Percentiles rank a stretch among this genome's conserved stretches.
Conservation (phyloP, 139 green algal genomes). For the Mesotaenium endlicherianum region DNA sequence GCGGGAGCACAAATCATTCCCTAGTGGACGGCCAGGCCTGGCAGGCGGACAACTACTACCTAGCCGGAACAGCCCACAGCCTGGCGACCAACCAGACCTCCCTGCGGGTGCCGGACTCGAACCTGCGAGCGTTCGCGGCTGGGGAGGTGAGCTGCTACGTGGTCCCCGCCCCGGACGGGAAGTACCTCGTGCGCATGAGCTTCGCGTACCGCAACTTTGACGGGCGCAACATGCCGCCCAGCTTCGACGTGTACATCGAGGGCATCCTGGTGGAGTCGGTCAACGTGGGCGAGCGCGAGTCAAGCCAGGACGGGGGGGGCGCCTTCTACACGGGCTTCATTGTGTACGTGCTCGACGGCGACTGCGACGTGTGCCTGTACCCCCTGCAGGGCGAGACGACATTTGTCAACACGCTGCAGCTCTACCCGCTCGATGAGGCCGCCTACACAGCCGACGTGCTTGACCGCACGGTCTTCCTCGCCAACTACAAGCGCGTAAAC, state of each 20-base stretch:
- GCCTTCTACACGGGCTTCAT: slow-evolving; percentile 17
- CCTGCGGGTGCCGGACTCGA: not conserved
- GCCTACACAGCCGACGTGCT: not conserved
- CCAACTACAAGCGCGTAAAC: slow-evolving; percentile 16
- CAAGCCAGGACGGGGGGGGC: not conserved
- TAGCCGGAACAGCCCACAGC: not conserved
- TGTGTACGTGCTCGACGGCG: not conserved
- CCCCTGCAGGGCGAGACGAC: not conserved
- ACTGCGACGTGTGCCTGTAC: slow-evolving; percentile 1
- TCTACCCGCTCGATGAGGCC: slow-evolving; percentile 3
- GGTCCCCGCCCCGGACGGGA: not conserved
- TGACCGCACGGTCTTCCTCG: not conserved
- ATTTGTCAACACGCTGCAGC: slow-evolving; percentile 25
- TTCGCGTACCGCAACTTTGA: slow-evolving; percentile 30
- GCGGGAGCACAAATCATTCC: not conserved
- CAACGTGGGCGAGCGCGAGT: not conserved
- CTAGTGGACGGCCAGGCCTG: slow-evolving; percentile 4
- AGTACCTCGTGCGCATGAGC: slow-evolving; percentile 19
- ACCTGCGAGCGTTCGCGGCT: not conserved
- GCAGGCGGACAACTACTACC: slow-evolving; percentile 7
- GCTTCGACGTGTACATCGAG: slow-evolving; percentile 15
- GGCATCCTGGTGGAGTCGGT: slow-evolving; percentile 1
- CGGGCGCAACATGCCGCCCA: not conserved
- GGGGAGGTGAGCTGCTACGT: not conserved
- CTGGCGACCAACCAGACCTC: not conserved